Evolutionary conservation across 1,139 yeast genomes (phyloP), one percentile per base, ranked within the genome.

Genomic region (Citeromyces hawaiiensis): DNA sequence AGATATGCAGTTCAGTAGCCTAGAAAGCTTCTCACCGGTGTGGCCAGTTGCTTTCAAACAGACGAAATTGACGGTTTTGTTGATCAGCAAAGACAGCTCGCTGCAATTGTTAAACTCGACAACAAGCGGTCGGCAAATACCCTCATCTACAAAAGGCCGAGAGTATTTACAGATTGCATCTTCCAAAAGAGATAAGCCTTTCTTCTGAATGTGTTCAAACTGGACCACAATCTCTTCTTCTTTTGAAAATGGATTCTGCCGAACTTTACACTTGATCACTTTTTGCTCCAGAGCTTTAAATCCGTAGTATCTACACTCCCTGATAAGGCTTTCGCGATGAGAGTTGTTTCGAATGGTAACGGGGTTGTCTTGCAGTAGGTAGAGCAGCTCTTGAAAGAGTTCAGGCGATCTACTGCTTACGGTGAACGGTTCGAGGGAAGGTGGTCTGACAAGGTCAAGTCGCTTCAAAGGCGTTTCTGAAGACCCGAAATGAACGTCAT

Each of bases 251-350:
- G 83, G 81, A 49, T 80, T 78, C 40, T 56, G 58, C 1, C 60
- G 44, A 15, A 83, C 65, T 30, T 56, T 57, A 48, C 69, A 72
- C 36, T 69, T 70, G n/a, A 82, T 55, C 32, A 86, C 56, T 43
- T 68, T 61, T 57, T 87, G 94, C 54, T 83, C 94, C 36, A 87
- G 61, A 38, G 76, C 87, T 39, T 73, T 59, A 49, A 87, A 80
- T 39, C 93, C 66, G 56, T 83, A 87, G 57, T 81, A 87, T 38
- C 70, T 66, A 47, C 94, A 83, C 52, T 87, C 96, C 39, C 65
- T 63, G 5, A 79, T 56, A 42, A 87, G 61, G 7, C 70, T 56
- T 4, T 61, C 54, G 36, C 93, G 61, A 51, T 81, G 85, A 3
- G 61, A 61, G 33, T 74, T 80, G 46, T 67, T 57, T 29, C 60